These are phyloP conservation scores for Pyricularia pennisetigena DNA, from an alignment of 2,329 filamentous ascomycete species.

Conservation along the genomic window DNA sequence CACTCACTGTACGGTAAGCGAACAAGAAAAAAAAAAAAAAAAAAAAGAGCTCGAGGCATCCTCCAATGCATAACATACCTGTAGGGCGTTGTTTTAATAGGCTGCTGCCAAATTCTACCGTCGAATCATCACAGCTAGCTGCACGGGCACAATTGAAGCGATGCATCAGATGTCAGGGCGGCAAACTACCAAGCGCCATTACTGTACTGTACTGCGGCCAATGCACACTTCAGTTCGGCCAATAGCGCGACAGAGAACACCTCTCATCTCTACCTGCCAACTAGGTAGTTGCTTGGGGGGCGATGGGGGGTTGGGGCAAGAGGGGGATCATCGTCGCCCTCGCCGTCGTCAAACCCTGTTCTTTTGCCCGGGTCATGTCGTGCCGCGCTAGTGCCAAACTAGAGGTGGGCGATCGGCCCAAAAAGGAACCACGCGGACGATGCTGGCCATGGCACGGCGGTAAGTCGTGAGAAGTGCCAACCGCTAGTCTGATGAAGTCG, in stretches of 20 bases:
- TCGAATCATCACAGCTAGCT: not conserved
- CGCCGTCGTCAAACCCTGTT: not conserved
- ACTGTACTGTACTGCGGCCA: not conserved
- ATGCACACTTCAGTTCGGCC: not conserved
- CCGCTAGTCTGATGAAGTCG: not conserved
- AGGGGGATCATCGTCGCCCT: not conserved
- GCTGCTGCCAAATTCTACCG: not conserved
- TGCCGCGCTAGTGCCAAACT: not conserved
- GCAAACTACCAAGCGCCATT: not conserved
- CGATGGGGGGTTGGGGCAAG: not conserved
- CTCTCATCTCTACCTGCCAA: not conserved
- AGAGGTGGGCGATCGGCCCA: not conserved
- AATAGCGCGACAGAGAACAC: not conserved
- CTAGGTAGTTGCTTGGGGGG: not conserved
- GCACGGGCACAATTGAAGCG: not conserved
- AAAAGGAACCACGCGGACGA: not conserved
- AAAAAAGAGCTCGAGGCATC: not conserved
- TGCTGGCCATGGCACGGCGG: not conserved
- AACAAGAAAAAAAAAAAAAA: too few species aligned
- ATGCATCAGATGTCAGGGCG: not conserved
- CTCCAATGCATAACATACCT: not conserved
- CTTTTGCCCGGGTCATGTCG: not conserved
- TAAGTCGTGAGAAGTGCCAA: not conserved
- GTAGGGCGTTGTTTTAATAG: not conserved
- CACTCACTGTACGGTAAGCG: not conserved